These are phyloP conservation scores for Acanthamoeba royreba DNA, from an alignment of 208 protist species.

Conservation along the genomic window DNA sequence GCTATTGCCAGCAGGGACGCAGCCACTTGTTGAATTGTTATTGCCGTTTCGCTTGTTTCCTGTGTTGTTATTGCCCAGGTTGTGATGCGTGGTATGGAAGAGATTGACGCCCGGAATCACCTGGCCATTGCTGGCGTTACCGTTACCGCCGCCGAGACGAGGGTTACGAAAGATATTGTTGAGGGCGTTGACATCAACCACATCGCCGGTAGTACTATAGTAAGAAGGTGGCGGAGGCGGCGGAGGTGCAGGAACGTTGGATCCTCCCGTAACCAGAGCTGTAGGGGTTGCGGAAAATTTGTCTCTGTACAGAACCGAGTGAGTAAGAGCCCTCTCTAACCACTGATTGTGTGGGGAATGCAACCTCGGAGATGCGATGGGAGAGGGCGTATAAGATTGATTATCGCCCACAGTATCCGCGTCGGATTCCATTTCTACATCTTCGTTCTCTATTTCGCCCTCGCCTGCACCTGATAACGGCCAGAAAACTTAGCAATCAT, in stretches of 20 bases:
- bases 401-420: too few species aligned
- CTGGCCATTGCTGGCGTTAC: neutral
- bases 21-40: neutral
- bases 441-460: neutral
- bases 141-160: neutral
- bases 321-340: too few species aligned
- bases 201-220: neutral
- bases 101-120: neutral
- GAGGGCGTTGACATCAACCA: neutral
- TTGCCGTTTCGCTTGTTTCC: neutral
- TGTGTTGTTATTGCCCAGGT: neutral
- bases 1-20: neutral
- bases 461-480: neutral
- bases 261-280: neutral
- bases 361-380: neutral
- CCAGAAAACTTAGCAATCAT: too few species aligned
- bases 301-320: too few species aligned
- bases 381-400: neutral
- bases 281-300: neutral
- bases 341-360: too few species aligned
- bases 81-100: neutral
- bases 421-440: neutral
- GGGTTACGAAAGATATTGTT: neutral
- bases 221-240: neutral
- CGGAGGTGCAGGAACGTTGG: neutral